Evolutionary conservation across 2,329 filamentous ascomycete species (phyloP), one percentile per base, ranked within the genome.

Genomic region (Corniculantispora saksenae): DNA sequence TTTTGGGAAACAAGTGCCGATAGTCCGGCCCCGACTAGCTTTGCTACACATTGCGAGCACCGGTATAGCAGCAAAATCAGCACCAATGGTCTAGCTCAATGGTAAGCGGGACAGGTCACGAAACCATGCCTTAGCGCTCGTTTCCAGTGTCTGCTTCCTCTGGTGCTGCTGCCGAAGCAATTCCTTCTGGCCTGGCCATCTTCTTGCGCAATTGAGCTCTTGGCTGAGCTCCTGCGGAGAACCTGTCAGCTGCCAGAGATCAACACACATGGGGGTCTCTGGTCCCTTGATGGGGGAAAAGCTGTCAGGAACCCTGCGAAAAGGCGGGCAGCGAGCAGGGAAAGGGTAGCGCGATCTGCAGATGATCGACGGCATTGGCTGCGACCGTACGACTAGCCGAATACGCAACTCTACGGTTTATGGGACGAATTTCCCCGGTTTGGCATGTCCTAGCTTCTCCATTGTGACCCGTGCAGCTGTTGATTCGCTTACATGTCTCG

Each of bases 1-100:
- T 19, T 25, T 17, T 12, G 27, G 51, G 51, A 56, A 56, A 47
- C 60, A 54, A 47, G 40, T 56, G 60, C 40, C 60, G 51, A 63
- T 19, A 13, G 51, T 56, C 40, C 40, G 60, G 40, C 8, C n/a
- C 13, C 25, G n/a, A 15, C 35, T 61, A 56, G 60, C 19, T 48
- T 27, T 40, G 9, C 43, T 1, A 50, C 51, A 17, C 48, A 38
- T 51, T 27, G 19, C 23, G 7, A 38, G 27, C 54, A 21, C 25
- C 23, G 43, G 40, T 35, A 9, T 15, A 38, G n/a, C 13, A 55
- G 60, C 7, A 23, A 23, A 55, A 55, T 25, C 13, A 35, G 35
- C n/a, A 43, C 38, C 60, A 62, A 48, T 55, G 8, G 29, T 32
- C 50, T n/a, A 32, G 35, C 17, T 25, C 23, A 7, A 29, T 13